phyloP scores from a whole-genome alignment of 2,329 filamentous ascomycete species.

The Talaromyces sp. region DNA sequence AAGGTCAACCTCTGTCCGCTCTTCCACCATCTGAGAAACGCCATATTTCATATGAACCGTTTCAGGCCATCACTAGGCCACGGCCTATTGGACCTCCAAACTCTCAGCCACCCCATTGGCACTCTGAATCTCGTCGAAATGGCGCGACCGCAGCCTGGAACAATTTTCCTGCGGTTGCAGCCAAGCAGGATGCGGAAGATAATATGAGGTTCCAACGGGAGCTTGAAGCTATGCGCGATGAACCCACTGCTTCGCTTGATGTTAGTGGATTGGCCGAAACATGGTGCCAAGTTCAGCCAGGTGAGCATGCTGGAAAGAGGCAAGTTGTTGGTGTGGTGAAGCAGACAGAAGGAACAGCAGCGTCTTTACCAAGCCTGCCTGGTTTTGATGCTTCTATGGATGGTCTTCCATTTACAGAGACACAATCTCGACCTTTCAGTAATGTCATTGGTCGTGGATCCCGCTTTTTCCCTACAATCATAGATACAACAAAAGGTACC shows the following conservation, averaged over 20 bases:
- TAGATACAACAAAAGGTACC: constrained; percentile 30
- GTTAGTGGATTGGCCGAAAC: constrained; percentile 37
- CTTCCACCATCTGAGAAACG: constrained; percentile 36
- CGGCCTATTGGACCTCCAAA: constrained; percentile 44
- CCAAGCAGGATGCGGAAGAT: constrained; percentile 36
- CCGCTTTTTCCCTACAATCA: constrained; percentile 43
- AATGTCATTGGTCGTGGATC: constrained; percentile 38
- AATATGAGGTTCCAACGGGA: constrained; percentile 36
- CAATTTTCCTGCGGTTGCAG: constrained; percentile 37
- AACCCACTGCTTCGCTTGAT: constrained; percentile 28
- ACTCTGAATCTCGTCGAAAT: constrained; percentile 21
- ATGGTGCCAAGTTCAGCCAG: constrained; percentile 41
- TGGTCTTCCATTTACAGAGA: constrained; percentile 30
- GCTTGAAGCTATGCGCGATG: constrained; percentile 32
- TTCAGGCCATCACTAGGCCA: constrained; percentile 37
- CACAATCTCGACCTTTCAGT: constrained; percentile 26
- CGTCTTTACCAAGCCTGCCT: constrained; percentile 25
- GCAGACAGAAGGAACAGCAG: constrained; percentile 18
- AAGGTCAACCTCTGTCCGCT: constrained; percentile 26
- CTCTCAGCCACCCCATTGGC: constrained; percentile 27
- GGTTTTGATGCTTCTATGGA: constrained; percentile 32
- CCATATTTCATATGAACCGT: constrained; percentile 30
- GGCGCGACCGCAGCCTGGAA: constrained; percentile 33
- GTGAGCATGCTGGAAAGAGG: constrained; percentile 35
- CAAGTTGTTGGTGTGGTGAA: constrained; percentile 33